Percentiles rank a stretch among this genome's conserved stretches.
Conservation (phyloP, 371 early-diverging fungal genomes). For the Mucor plumbeus region DNA sequence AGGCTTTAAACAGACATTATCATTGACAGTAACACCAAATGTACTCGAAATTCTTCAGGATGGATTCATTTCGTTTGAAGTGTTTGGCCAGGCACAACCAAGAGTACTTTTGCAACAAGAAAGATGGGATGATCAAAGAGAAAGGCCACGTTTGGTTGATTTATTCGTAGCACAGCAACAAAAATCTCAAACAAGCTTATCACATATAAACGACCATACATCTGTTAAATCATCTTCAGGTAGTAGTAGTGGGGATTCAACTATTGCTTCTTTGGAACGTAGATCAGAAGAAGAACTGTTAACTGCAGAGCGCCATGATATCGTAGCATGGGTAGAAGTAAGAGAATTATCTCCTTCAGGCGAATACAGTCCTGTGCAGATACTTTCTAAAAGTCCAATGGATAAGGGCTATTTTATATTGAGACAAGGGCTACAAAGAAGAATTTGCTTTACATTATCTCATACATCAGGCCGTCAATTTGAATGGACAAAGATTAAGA, state of each 20-base stretch:
- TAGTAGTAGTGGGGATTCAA: conserved; percentile 23
- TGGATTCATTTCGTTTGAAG: conserved; percentile 61
- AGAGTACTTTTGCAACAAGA: conserved; percentile 61
- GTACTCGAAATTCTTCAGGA: conserved; percentile 50
- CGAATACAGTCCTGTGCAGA: conserved; percentile 74
- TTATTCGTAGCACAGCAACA: conserved; percentile 24
- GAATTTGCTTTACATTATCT: conserved; percentile 69
- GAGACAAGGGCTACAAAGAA: conserved; percentile 86
- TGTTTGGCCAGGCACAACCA: conserved; percentile 66
- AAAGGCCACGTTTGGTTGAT: conserved; percentile 37
- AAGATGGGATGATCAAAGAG: conserved; percentile 65
- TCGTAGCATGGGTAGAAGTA: conserved; percentile 71
- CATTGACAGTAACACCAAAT: conserved; percentile 50
- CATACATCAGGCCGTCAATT: conserved; percentile 82
- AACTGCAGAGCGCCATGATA: conserved; percentile 72
- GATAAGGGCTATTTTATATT: conserved; percentile 75
- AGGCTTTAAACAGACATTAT: conserved; percentile 69
- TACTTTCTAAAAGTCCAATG: conserved; percentile 55
- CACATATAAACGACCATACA: conserved; percentile 22
- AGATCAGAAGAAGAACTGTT: conserved; percentile 71
- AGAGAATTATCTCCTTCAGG: conserved; percentile 74
- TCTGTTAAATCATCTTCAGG: conserved; percentile 26
- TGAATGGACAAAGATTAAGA: conserved; percentile 61
- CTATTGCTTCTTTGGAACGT: conserved; percentile 45
- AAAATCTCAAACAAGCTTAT: conserved; percentile 6